Conservation (phyloP, 148 eudicot genomes). For the Vaccinium macrocarpon region DNA sequence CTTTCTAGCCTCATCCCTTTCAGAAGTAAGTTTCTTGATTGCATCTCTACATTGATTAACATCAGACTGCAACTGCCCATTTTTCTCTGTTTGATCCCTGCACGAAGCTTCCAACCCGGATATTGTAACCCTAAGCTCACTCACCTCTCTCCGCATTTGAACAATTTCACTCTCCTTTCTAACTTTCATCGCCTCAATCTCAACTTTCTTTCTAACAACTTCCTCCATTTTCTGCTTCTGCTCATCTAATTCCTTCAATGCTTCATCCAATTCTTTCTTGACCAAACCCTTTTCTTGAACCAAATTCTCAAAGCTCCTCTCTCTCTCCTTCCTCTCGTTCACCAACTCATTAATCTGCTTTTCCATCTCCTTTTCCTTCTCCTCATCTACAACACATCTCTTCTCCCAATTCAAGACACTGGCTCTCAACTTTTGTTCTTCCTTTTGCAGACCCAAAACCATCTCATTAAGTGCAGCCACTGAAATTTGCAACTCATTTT, state of each 20-base stretch:
- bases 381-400: conserved; percentile 27
- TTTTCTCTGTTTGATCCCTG: conserved; percentile 25
- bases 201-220: conserved; percentile 33
- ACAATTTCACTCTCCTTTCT: conserved; percentile 35
- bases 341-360: conserved; percentile 28
- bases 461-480: conserved; percentile 28
- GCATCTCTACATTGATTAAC: conserved; percentile 25
- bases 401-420: conserved; percentile 46
- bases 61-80: conserved; percentile 35
- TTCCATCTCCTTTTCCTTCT: conserved; percentile 27
- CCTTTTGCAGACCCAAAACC: conserved; percentile 30
- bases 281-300: conserved; percentile 32
- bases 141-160: conserved; percentile 33
- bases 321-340: conserved; percentile 40
- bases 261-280: conserved; percentile 23
- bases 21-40: conserved; percentile 28
- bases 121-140: conserved; percentile 26
- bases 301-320: conserved; percentile 30
- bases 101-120: conserved; percentile 30
- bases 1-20: conserved; percentile 48
- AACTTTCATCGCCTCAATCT: conserved; percentile 37
- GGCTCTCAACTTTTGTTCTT: conserved; percentile 29
- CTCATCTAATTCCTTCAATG: conserved; percentile 30
- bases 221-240: conserved; percentile 34
- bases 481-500: conserved; percentile 36